Percentiles rank a stretch among this genome's conserved stretches.
These are phyloP conservation scores for Leonotis leonurus DNA, from an alignment of 257 asterid genomes.

Conservation along the genomic window DNA sequence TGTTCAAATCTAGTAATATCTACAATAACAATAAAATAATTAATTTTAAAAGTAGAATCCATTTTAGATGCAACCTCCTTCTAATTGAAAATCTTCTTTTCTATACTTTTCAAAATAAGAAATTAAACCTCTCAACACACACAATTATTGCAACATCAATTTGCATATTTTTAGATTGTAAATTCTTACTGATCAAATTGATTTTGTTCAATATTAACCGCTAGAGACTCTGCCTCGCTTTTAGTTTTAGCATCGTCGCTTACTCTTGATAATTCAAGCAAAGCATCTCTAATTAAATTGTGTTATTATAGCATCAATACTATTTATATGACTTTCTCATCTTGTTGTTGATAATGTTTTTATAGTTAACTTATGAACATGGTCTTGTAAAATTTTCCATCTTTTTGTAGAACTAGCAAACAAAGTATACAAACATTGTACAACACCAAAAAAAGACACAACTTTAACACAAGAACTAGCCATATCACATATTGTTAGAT, in stretches of 20 bases:
- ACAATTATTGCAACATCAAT: neutral
- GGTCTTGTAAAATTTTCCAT: too few relatives aligned
- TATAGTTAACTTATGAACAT: too few relatives aligned
- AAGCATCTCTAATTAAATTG: neutral
- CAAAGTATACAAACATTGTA: too few relatives aligned
- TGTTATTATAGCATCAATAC: too few relatives aligned
- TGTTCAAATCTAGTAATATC: too few relatives aligned
- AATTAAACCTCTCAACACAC: neutral
- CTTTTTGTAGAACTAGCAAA: too few relatives aligned
- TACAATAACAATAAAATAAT: too few relatives aligned
- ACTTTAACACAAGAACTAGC: too few relatives aligned
- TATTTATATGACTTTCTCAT: too few relatives aligned
- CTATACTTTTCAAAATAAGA: neutral
- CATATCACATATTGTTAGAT: too few relatives aligned
- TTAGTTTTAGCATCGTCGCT: neutral
- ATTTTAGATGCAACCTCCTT: neutral
- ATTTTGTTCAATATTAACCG: neutral
- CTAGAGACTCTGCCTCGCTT: neutral
- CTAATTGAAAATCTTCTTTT: neutral
- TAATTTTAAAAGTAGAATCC: neutral
- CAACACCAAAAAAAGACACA: too few relatives aligned
- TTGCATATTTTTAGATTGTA: neutral
- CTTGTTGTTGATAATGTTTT: too few relatives aligned
- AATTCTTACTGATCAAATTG: neutral
- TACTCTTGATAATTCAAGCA: neutral